A percentile compares a stretch with the other conserved stretches of the same genome.
phyloP scores from a whole-genome alignment of 305 asterid genomes.

The Striga hermonthica region DNA sequence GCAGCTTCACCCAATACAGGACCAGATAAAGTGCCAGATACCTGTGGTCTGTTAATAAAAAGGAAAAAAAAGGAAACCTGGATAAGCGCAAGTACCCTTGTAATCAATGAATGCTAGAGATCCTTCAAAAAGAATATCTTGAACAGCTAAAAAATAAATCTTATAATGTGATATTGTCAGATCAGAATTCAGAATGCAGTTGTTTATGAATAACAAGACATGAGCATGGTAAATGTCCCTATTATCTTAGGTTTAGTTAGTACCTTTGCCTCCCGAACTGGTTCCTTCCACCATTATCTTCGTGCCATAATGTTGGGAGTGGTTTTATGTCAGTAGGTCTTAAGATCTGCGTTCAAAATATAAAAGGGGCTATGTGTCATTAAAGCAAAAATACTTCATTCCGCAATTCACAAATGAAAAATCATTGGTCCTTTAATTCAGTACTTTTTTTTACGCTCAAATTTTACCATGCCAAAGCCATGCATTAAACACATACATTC shows the following conservation, averaged over 20 bases:
- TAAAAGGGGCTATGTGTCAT: constrained; percentile 13
- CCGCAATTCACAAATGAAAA: constrained; percentile 2
- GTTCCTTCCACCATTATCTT: constrained; percentile 71
- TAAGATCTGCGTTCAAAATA: constrained; percentile 50
- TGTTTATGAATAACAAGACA: constrained; percentile 5
- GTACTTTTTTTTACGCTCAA: too few species aligned
- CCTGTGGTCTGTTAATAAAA: constrained; percentile 55
- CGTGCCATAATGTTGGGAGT: constrained; percentile 81
- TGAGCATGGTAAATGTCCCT: neutral
- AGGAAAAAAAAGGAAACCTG: constrained; percentile 29
- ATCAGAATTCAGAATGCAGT: too few species aligned
- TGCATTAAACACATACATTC: neutral
- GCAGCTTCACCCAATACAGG: constrained; percentile 93
- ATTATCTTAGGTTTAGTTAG: constrained; percentile 18
- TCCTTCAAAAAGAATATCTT: neutral
- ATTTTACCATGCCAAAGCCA: too few species aligned
- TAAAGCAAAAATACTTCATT: constrained; percentile 16
- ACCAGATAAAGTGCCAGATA: constrained; percentile 82
- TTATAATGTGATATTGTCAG: neutral
- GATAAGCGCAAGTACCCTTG: constrained; percentile 17
- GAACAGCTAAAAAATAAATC: neutral
- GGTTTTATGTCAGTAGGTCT: constrained; percentile 74
- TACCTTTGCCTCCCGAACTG: constrained; percentile 70
- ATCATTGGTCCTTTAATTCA: neutral
- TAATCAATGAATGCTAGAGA: neutral